Conservation (phyloP, 2,329 filamentous ascomycete genomes). For the Aspergillus sp. region DNA sequence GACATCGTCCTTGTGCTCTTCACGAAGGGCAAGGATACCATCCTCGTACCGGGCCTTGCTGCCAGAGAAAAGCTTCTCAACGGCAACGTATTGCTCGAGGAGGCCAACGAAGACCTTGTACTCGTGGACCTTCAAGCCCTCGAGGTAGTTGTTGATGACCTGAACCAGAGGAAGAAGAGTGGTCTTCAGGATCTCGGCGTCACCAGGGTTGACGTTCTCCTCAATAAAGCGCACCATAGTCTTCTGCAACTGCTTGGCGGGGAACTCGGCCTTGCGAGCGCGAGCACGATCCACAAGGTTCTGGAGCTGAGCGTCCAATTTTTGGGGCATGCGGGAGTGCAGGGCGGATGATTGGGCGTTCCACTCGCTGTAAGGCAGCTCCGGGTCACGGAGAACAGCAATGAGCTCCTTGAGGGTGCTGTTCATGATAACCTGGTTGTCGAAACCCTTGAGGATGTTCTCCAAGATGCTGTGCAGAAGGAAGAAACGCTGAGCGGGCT, state of each 20-base stretch:
- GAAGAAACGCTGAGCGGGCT: constrained; percentile 85
- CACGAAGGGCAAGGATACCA: constrained; percentile 88
- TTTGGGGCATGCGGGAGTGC: constrained; percentile 96
- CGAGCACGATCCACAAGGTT: constrained; percentile 86
- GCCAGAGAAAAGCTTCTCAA: constrained; percentile 86
- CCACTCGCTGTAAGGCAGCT: constrained; percentile 96
- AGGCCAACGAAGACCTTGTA: constrained; percentile 78
- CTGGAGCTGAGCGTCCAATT: constrained; percentile 79
- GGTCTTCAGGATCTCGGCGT: constrained; percentile 73
- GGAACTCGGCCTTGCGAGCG: constrained; percentile 81
- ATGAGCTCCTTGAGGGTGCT: constrained; percentile 84
- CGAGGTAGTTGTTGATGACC: constrained; percentile 78
- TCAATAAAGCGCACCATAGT: constrained; percentile 86
- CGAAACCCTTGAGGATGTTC: constrained; percentile 90
- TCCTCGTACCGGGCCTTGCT: constrained; percentile 88
- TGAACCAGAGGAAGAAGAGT: constrained; percentile 76
- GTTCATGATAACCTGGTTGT: constrained; percentile 97
- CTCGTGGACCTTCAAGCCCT: constrained; percentile 90
- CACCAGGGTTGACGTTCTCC: constrained; percentile 74
- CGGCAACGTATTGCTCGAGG: constrained; percentile 78
- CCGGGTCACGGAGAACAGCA: constrained; percentile 84
- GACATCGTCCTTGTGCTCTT: constrained; percentile 94
- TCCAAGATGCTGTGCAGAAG: constrained; percentile 76
- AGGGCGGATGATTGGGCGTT: constrained; percentile 92
- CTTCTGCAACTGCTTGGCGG: constrained; percentile 83